Base-by-base conservation (phyloP, 176 grass and related monocot genomes). In the Paspalum notatum region DNA sequence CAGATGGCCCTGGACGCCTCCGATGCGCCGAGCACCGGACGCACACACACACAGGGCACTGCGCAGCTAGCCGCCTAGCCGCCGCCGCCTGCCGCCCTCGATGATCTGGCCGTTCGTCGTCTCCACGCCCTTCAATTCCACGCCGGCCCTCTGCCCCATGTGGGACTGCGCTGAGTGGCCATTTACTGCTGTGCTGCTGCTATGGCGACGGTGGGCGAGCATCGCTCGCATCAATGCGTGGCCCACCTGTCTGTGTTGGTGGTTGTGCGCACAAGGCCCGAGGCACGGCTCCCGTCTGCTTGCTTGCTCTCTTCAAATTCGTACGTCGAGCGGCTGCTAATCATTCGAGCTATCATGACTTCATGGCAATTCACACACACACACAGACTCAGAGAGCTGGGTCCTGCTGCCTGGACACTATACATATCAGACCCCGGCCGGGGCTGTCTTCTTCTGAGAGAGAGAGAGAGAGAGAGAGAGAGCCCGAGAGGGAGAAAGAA, bases 261-360 rank as follows among this genome's bases (percentile, higher is more conserved):
- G 46, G 61, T 52, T 41, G 76, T 6, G 76, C 9, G 76, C 61
- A 41, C 59, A 37, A 20, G 10, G 11, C 22, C 44, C 45, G 44
- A 77, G 21, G 58, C 13, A 39, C 75, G 38, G 32, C 67, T 7
- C 47, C 38, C 58, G n/a, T n/a, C n/a, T n/a, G 32, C 32, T 32
- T 32, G 32, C 32, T 32, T 3, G 2, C 1, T 32, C 32, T 32
- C 32, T 32, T 32, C 32, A 32, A 32, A 32, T 3, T 32, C 32
- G 32, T 32, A 32, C 32, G 3, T 32, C 32, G 32, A n/a, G n/a
- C n/a, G 55, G 55, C n/a, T 20, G 45, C 73, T 86, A 89, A 89
- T 92, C 86, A 92, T 89, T 92, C 80, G 26, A 66, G 60, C 57
- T 58, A 89, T 89, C 82, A 92, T 92, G 39, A 68, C 80, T 76